A percentile compares a stretch with the other conserved stretches of the same genome.
These are phyloP conservation scores for Byssochlamys sp. DNA, from an alignment of 2,329 filamentous ascomycete genomes.

Conservation along the genomic window DNA sequence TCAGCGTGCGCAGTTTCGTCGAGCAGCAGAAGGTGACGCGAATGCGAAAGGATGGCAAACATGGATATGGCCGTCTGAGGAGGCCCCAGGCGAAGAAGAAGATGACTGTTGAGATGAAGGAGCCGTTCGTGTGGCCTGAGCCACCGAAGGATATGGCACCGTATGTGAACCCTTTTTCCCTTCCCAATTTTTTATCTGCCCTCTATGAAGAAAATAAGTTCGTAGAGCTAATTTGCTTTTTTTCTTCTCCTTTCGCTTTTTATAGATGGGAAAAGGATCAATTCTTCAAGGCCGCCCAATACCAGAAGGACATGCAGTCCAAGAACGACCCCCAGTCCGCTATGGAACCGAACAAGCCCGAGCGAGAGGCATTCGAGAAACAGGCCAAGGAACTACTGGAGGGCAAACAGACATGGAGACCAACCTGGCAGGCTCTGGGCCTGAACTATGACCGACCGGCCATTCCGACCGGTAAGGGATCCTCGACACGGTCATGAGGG, in stretches of 20 bases:
- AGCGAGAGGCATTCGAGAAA: constrained; percentile 42
- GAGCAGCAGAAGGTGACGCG: constrained; percentile 56
- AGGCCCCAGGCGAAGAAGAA: constrained; percentile 69
- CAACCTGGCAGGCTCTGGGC: constrained; percentile 38
- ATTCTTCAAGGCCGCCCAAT: constrained; percentile 45
- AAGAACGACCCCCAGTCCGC: constrained; percentile 25
- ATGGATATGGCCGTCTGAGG: constrained; percentile 50
- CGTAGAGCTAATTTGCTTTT: neutral
- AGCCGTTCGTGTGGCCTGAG: constrained; percentile 82
- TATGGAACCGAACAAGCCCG: constrained; percentile 30
- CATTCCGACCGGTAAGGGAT: neutral
- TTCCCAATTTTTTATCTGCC: neutral
- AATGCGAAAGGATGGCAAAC: constrained; percentile 23
- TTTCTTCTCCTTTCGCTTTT: neutral
- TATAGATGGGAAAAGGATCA: constrained; percentile 54
- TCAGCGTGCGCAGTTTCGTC: constrained; percentile 69
- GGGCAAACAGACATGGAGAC: constrained; percentile 53
- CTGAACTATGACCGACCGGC: constrained; percentile 26
- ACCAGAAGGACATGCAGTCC: constrained; percentile 34
- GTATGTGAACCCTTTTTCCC: constrained; percentile 33
- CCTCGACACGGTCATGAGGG: neutral
- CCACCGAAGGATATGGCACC: constrained; percentile 51
- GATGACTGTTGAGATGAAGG: constrained; percentile 84
- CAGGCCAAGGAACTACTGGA: constrained; percentile 56
- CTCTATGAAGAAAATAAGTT: neutral